These are phyloP conservation scores for Diaporthe sp. DNA, from an alignment of 2,329 filamentous ascomycete genomes.

Conservation along the genomic window DNA sequence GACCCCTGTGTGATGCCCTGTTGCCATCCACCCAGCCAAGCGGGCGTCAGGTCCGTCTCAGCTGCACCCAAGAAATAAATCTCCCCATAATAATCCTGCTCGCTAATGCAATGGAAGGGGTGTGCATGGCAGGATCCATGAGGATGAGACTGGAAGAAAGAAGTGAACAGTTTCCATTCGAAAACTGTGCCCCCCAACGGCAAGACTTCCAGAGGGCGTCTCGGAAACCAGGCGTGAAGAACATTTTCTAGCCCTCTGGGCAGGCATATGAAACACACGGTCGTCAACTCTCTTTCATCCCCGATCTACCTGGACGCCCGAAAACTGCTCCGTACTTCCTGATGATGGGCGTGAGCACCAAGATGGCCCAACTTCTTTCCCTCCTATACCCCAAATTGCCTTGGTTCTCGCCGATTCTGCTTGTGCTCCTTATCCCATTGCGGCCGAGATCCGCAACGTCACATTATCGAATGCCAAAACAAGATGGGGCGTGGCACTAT, in stretches of 20 bases:
- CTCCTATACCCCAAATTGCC: background rate
- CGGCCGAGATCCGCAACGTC: background rate
- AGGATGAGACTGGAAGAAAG: too few species aligned
- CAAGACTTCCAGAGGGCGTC: too few species aligned
- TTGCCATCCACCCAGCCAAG: background rate
- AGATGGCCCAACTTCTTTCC: background rate
- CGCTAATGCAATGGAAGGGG: background rate
- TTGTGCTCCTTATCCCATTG: background rate
- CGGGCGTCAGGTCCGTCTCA: background rate
- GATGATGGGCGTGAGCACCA: background rate
- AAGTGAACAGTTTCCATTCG: too few species aligned
- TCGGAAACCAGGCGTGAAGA: too few species aligned
- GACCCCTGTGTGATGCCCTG: background rate
- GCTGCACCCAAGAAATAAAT: background rate
- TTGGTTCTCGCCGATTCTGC: background rate
- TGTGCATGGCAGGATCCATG: too few species aligned
- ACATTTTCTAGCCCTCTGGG: too few species aligned
- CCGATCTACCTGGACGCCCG: background rate
- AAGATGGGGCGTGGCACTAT: constrained; percentile 12
- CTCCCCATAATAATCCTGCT: background rate
- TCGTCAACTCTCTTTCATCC: too few species aligned
- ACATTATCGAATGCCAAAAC: background rate
- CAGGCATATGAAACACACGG: too few species aligned
- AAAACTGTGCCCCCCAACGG: too few species aligned
- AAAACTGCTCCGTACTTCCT: background rate